Evolutionary conservation across 768 basidiomycete species (phyloP).

Genomic region (Serendipita sp.): DNA sequence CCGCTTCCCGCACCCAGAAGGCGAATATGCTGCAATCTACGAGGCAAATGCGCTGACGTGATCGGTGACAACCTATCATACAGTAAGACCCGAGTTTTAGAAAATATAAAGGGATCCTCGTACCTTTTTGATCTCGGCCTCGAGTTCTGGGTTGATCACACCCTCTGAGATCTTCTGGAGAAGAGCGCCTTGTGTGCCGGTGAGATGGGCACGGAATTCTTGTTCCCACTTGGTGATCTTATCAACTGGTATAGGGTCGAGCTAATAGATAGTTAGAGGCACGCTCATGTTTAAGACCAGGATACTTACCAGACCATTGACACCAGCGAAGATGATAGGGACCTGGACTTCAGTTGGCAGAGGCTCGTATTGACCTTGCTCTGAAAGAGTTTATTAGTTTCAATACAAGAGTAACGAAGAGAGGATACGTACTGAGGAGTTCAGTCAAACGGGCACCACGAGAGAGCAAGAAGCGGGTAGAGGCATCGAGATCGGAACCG

Average conservation of each 20-base stretch:
- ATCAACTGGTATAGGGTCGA: conserved; percentile 90
- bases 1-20: neutral
- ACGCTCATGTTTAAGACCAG: neutral
- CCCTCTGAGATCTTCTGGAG: conserved; percentile 76
- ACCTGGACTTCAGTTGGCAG: conserved; percentile 92
- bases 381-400: conserved; percentile 24
- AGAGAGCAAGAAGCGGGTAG: conserved; percentile 92
- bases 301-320: conserved; percentile 80
- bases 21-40: neutral
- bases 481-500: conserved; percentile 99
- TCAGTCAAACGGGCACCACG: conserved; percentile 98
- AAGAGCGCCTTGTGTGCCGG: conserved; percentile 52
- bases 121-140: conserved; percentile 84
- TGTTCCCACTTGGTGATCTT: conserved; percentile 87
- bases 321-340: conserved; percentile 98
- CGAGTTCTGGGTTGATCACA: conserved; percentile 73
- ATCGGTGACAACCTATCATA: neutral
- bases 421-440: conserved; percentile 52
- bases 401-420: neutral
- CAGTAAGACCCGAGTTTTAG: no score
- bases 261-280: conserved; percentile 25
- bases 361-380: conserved; percentile 97
- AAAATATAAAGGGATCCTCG: conserved; percentile 2
- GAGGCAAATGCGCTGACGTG: conserved; percentile 4
- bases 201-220: conserved; percentile 79